Percentiles rank a stretch among this genome's conserved stretches.
Evolutionary conservation across 208 protist species (phyloP).

Genomic region (Giardia duodenalis): DNA sequence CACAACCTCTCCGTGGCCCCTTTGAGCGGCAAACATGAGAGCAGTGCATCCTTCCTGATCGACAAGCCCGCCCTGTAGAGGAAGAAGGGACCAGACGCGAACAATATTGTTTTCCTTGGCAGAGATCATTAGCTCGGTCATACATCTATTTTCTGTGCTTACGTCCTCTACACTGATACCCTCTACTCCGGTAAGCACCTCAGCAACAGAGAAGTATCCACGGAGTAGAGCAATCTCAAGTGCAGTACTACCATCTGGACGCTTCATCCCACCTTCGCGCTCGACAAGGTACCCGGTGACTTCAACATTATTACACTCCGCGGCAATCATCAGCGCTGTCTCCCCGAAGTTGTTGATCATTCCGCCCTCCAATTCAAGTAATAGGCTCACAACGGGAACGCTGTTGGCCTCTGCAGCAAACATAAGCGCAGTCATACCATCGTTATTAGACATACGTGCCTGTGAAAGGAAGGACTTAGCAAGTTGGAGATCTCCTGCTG

Average conservation of each 20-base stretch:
- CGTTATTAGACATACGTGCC: neutral
- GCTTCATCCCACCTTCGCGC: neutral
- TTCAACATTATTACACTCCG: neutral
- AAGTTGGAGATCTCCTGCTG: neutral
- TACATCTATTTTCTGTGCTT: neutral
- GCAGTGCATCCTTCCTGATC: neutral
- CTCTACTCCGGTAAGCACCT: neutral
- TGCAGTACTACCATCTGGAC: neutral
- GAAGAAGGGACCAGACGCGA: neutral
- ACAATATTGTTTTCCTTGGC: neutral
- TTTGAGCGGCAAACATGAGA: neutral
- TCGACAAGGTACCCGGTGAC: neutral
- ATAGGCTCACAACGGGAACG: neutral
- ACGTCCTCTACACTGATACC: neutral
- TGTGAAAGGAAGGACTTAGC: neutral
- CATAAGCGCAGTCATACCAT: neutral
- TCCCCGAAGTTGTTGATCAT: slow-evolving; percentile 5
- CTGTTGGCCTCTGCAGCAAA: neutral
- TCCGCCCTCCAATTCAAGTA: neutral
- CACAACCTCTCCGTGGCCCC: neutral
- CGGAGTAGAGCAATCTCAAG: neutral
- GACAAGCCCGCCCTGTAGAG: neutral
- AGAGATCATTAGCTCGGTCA: neutral
- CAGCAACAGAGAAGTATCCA: neutral
- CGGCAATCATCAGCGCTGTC: neutral